Conservation (phyloP, 2,329 filamentous ascomycete species). For the Aureobasidium lini region DNA sequence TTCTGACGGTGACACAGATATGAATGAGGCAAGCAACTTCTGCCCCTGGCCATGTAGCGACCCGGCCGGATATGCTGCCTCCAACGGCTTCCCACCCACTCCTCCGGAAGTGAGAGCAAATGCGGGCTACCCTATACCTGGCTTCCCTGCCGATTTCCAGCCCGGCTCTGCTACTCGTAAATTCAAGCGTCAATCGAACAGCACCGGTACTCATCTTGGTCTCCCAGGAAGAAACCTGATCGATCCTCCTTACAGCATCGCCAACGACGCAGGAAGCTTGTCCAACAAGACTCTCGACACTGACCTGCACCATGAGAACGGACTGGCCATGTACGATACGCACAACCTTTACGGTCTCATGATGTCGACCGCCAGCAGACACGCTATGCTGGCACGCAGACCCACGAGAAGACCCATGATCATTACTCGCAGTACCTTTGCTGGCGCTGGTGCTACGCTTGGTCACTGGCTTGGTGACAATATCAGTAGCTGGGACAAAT, state of each 20-base stretch:
- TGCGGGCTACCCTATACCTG: constrained; percentile 55
- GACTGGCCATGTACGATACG: constrained; percentile 62
- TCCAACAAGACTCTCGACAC: constrained; percentile 51
- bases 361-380: constrained; percentile 61
- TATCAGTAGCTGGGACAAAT: constrained; percentile 36
- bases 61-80: constrained; percentile 30
- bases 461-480: constrained; percentile 58
- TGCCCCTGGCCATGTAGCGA: constrained; percentile 31
- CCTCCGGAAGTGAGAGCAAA: constrained; percentile 54
- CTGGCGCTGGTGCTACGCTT: constrained; percentile 57
- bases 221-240: constrained; percentile 57
- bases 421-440: constrained; percentile 70
- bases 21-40: constrained; percentile 56
- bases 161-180: constrained; percentile 33
- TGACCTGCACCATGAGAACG: constrained; percentile 60
- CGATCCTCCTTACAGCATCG: constrained; percentile 57
- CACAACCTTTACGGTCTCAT: constrained; percentile 71
- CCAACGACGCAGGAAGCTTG: constrained; percentile 48
- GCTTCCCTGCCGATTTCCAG: constrained; percentile 62
- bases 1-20: no score
- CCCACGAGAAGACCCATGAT: constrained; percentile 59
- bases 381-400: constrained; percentile 59
- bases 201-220: constrained; percentile 33
- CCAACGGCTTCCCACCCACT: constrained; percentile 48
- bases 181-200: constrained; percentile 17